Percentiles rank a stretch among this genome's conserved stretches.
phyloP scores from a whole-genome alignment of 176 grass and related monocot genomes.

The Triticum urartu region DNA sequence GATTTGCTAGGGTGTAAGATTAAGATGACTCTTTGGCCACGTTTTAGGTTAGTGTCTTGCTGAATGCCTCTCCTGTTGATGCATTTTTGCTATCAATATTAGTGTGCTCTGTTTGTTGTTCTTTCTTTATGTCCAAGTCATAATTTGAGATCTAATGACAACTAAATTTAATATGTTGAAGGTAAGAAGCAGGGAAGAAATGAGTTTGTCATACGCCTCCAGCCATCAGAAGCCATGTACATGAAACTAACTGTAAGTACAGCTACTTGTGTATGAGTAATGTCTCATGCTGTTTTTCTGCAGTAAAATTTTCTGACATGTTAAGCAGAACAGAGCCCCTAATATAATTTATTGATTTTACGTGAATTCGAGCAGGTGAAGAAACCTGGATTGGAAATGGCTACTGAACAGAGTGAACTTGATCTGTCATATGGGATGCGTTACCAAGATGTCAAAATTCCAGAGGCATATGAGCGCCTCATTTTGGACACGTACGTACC shows the following conservation, averaged over 20 bases:
- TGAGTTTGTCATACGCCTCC: conserved; percentile 98
- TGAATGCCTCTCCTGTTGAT: background rate
- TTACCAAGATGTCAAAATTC: conserved; percentile 88
- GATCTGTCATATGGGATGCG: conserved; percentile 97
- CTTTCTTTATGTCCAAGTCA: background rate
- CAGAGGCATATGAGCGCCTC: conserved; percentile 98
- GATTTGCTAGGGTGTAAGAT: background rate
- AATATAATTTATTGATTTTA: conserved; percentile 2
- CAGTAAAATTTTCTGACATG: background rate
- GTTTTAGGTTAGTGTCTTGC: background rate
- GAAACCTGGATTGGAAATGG: conserved; percentile 99
- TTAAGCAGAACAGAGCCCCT: background rate
- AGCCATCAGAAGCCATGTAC: conserved; percentile 99
- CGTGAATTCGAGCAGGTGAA: conserved; percentile 65
- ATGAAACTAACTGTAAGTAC: conserved; percentile 97
- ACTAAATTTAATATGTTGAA: conserved; percentile 41
- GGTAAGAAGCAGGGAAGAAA: conserved; percentile 99
- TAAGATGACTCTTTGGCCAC: background rate
- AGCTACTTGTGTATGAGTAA: background rate
- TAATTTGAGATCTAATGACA: conserved; percentile 27
- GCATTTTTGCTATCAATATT: background rate
- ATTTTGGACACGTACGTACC: conserved; percentile 87
- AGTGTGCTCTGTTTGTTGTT: conserved; percentile 11
- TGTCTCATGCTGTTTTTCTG: background rate
- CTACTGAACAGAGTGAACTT: conserved; percentile 96